Evolutionary conservation across 2,329 filamentous ascomycete genomes (phyloP).

Genomic region (Colletotrichum sp.): DNA sequence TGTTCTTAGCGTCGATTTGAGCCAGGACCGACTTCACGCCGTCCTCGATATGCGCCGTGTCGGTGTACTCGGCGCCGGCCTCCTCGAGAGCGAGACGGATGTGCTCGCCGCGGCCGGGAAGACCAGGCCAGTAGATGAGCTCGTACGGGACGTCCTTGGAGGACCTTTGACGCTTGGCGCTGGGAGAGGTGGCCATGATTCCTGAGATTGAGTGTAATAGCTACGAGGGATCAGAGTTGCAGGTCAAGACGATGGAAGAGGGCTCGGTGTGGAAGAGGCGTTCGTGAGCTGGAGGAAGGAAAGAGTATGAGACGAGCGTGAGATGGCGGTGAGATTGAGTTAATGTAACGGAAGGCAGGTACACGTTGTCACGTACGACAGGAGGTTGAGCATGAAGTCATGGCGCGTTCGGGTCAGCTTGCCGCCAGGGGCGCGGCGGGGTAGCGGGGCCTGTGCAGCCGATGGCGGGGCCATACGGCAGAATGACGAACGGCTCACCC

Average conservation of each 20-base stretch:
- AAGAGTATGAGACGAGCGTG: accelerated
- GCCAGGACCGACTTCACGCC: conserved; percentile 57
- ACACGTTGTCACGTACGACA: background rate
- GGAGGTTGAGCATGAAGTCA: conserved; percentile 12
- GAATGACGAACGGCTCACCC: background rate
- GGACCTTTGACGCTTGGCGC: conserved; percentile 33
- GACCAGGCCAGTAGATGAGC: conserved; percentile 73
- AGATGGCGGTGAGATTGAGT: background rate
- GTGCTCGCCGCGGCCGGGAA: conserved; percentile 78
- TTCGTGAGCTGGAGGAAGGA: background rate
- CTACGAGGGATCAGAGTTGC: background rate
- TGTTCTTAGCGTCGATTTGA: conserved; percentile 48
- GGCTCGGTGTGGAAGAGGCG: background rate
- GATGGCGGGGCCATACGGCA: conserved; percentile 9
- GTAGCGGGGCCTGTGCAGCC: background rate
- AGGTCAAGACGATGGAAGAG: background rate
- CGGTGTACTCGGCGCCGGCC: conserved; percentile 66
- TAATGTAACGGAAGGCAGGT: background rate
- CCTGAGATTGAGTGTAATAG: background rate
- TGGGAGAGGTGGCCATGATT: conserved; percentile 18
- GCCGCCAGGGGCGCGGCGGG: conserved; percentile 5
- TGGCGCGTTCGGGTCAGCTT: background rate
- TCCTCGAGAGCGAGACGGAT: conserved; percentile 77
- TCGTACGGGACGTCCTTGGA: conserved; percentile 59
- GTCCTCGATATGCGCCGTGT: conserved; percentile 54